Evolutionary conservation across 768 basidiomycete species (phyloP), one percentile per base, ranked within the genome.

Genomic region (Xanthoconium purpureum): DNA sequence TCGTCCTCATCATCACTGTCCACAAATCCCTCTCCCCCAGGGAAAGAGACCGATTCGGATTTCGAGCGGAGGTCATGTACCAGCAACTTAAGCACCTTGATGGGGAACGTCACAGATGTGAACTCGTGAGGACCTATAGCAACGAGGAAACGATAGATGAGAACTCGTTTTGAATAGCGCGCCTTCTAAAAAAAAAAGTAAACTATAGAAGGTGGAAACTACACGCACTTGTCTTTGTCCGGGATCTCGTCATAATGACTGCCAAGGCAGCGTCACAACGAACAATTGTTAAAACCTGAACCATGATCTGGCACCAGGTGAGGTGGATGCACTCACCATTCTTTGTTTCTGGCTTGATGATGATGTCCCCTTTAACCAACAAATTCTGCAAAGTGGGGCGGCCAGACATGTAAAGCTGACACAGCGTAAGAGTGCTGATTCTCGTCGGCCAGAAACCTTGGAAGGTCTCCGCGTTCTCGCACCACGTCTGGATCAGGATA

Each of bases 161-260:
- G 71, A 52, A 51, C 45, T 30, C 35, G 12, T 52, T 55, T 24
- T 36, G 13, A 39, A 2, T 24, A 32, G 35, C n/a, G 14, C 14
- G 28, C 20, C n/a, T 10, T 15, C 11, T n/a, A 5, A 10, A 33
- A 13, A 9, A 36, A 52, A 38, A 38, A 15, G 18, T 17, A 59
- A 51, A 55, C 24, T 58, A 54, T 32, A 50, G 32, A 56, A 50
- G 44, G 12, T 6, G 40, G 56, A 48, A 57, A 46, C 42, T 24
- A 56, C 57, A 73, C 88, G 71, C 73, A 97, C 95, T 88, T 61
- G 78, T 80, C 75, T 85, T 91, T 49, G 97, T 91, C 65, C 84
- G 81, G 33, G 96, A 96, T 58, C 97, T 84, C 47, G 97, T 98
- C 91, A 98, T 93, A 72, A 98, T 98, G 65, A 93, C 94, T 96